Evolutionary conservation across 2,329 filamentous ascomycete genomes (phyloP), one percentile per base, ranked within the genome.

Genomic region (Xylariaceae sp.): DNA sequence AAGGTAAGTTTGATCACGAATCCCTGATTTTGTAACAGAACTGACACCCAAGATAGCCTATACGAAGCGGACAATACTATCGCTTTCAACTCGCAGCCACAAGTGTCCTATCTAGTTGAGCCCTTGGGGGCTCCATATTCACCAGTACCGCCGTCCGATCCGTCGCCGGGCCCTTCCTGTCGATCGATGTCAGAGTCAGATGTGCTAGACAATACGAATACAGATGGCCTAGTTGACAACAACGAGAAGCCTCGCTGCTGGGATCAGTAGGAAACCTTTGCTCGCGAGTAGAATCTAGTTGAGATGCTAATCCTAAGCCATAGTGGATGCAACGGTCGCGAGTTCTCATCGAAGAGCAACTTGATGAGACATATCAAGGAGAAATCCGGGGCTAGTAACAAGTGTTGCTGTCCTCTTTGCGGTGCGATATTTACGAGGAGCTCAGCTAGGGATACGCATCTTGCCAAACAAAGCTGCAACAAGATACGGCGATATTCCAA

Each of bases 391-490:
- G 57, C 59, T 22, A 60, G 60, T 45, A 61, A 60, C 19, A 63
- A 63, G 49, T 56, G 58, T 33, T 53, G 56, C 6, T 64, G 62
- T 39, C 62, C 62, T n/a, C 56, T 63, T 33, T 64, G 62, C 50
- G 60, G 61, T 16, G 62, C 61, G 31, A 60, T 63, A 39, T 64
- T 64, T 48, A 64, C 62, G 14, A 56, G 62, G 11, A 63, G 60
- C 46, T 63, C 62, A 16, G 62, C 62, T 4, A 57, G 62, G 42
- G 62, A 64, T 47, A 64, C 62, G 12, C 62, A 64, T 36, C 48
- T 64, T 28, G 62, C 62, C 45, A 64, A 64, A 48, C 60, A 62
- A 49, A 64, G 62, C 57, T 64, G 62, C 56, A 62, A 64, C 44
- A 59, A 62, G 40, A 64, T 64, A 41, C 59, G 62, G 44, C 60